phyloP scores from a whole-genome alignment of 176 grass and related monocot species.

The Zea luxurians region DNA sequence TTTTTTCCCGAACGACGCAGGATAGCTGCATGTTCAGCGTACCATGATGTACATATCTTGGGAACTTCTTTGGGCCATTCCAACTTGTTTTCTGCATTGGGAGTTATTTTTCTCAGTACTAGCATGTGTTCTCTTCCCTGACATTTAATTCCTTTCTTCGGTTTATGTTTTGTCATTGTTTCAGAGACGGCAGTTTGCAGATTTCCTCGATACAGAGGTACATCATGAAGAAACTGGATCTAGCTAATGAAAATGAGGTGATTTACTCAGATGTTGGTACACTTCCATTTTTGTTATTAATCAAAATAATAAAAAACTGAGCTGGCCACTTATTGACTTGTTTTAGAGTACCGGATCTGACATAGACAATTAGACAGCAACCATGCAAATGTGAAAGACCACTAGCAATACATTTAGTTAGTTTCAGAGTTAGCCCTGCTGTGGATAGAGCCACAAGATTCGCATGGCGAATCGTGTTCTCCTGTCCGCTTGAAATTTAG shows the following conservation, averaged over 20 bases:
- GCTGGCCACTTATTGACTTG: background rate
- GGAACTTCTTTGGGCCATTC: background rate
- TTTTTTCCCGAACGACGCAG: too few species aligned
- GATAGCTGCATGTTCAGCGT: background rate
- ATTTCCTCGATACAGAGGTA: slow-evolving; percentile 75
- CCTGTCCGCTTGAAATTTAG: background rate
- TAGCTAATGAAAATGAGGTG: slow-evolving; percentile 82
- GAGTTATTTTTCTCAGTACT: too few species aligned
- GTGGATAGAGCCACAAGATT: background rate
- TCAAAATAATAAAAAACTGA: background rate
- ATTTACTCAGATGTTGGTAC: slow-evolving; percentile 1
- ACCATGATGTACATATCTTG: background rate
- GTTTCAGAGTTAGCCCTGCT: background rate
- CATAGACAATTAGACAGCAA: background rate
- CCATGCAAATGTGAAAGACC: slow-evolving; percentile 1
- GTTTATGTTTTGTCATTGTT: slow-evolving; percentile 27
- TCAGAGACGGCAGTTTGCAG: slow-evolving; percentile 68
- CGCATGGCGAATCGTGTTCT: slow-evolving; percentile 6
- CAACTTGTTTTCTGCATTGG: too few species aligned
- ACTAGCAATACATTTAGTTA: background rate
- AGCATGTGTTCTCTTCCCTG: background rate
- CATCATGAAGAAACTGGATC: slow-evolving; percentile 66
- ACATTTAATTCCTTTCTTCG: slow-evolving; percentile 24
- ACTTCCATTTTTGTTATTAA: slow-evolving; percentile 9
- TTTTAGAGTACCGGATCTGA: background rate